Evolutionary conservation across 305 asterid species (phyloP), one percentile per base, ranked within the genome.

Genomic region (Ilex paraguariensis): DNA sequence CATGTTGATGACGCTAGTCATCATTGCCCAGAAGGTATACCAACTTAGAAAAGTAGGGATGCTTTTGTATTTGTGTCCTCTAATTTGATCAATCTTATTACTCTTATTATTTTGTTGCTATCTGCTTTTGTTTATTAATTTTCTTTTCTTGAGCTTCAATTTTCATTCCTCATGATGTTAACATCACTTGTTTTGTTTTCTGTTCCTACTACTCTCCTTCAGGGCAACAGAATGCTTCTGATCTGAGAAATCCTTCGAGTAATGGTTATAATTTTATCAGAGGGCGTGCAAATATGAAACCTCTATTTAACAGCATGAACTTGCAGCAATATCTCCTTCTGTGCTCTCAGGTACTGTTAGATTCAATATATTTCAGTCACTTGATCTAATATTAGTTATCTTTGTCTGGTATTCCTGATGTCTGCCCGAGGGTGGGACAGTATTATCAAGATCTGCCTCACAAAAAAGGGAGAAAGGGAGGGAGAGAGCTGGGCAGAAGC

Each of bases 281-380:
- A 61, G 65, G 75, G 55, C 77, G 69, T 53, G 66, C 67, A 40
- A 75, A 85, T 63, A 77, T 70, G 77, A 66, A 17, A 59, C 91
- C 96, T 62, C 73, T 90, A 57, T 87, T 83, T 79, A 77, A 84
- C 81, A 80, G 79, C 85, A 66, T 79, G 66, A 81, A 79, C 52
- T 75, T 93, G 86, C 99, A 93, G 79, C 95, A 82, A 64, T 93
- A 93, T 73, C 75, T 93, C 69, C 87, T 93, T 74, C 86, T 93
- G 56, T 93, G 96, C 75, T 32, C 99, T 32, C 99, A 90, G 95
- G 98, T 90, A 81, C 15, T 28, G 50, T 15, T 14, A 14, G 51
- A 28, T 48, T 60, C 54, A 36, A 7, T 56, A 31, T 39, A 11
- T 45, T 44, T 45, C 14, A 15, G 30, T 31, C 52, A 45, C 5